Evolutionary conservation across 1,284 basidiomycete genomes (phyloP), one percentile per base, ranked within the genome.

Genomic region (Boletus smithii): DNA sequence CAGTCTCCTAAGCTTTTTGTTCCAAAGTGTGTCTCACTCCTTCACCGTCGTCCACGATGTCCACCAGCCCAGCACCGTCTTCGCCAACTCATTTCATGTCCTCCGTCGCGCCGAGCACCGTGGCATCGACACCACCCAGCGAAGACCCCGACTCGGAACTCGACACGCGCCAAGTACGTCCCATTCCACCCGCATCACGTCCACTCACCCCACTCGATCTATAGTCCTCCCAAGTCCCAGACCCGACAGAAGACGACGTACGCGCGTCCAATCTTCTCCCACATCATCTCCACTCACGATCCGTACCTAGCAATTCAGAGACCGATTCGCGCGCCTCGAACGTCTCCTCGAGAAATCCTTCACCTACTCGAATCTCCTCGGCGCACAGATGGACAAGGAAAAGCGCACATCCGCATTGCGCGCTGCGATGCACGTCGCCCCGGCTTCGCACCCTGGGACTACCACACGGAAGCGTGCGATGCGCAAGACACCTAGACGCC

Each of bases 351-450:
- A 84, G 47, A 81, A 80, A 54, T 85, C 84, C 0, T 75, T 76
- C 1, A 69, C 78, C 10, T 88, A 81, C 55, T 79, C 85, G 0
- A 69, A 66, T 34, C 70, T 85, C 22, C 68, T 89, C 7, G 77
- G 80, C 43, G 66, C 74, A 20, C 75, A 79, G 46, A 88, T 88
- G 81, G 80, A 85, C 47, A 63, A 62, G 81, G 80, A 85, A 20
- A 63, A 65, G 30, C 56, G 53, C 20, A 60, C 55, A 2, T 65
- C 56, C 13, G 56, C 57, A 1, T 44, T 56, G 23, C 58, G 57
- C 35, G 53, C 56, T 10, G 68, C 73, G 39, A 70, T 75, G 57
- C 69, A 63, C 26, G 70, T 69, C 35, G 62, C 69, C 30, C 5
- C 57, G 1, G 44, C 50, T 40, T 53, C 23, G 38, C 46, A 33